These are phyloP conservation scores for Leucosporidium yakuticum DNA, from an alignment of 768 basidiomycete genomes.

Conservation along the genomic window DNA sequence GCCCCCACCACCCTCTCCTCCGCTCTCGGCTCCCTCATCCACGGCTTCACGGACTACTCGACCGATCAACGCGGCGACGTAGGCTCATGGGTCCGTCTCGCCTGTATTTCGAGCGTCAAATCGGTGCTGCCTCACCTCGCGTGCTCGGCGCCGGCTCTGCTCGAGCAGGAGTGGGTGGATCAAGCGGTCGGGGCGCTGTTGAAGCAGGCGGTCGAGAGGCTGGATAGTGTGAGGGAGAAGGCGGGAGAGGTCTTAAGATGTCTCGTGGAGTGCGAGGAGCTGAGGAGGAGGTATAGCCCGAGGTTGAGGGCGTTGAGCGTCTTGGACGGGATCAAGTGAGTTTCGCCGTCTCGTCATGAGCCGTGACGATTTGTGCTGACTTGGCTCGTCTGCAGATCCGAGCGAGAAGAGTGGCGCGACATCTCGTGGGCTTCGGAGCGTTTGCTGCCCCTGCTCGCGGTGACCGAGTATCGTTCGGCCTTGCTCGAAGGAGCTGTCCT, in stretches of 20 bases:
- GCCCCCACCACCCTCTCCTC: constrained; percentile 2
- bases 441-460: constrained; percentile 17
- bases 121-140: constrained; percentile 52
- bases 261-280: constrained; percentile 48
- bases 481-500: constrained; percentile 20
- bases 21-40: constrained; percentile 50
- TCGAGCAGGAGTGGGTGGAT: constrained; percentile 42
- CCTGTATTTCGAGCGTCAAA: constrained; percentile 63
- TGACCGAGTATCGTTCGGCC: constrained; percentile 15
- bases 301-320: constrained; percentile 41
- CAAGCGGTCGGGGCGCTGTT: constrained; percentile 60
- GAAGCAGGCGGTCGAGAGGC: constrained; percentile 82
- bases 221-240: constrained; percentile 81
- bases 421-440: constrained; percentile 17
- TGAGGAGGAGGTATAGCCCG: constrained; percentile 9
- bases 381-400: constrained; percentile 55
- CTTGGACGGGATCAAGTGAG: constrained; percentile 48
- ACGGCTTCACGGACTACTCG: constrained; percentile 82
- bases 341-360: neutral
- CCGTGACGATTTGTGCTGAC: constrained; percentile 42
- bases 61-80: constrained; percentile 93
- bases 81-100: constrained; percentile 87
- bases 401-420: constrained; percentile 10
- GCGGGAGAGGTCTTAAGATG: constrained; percentile 60
- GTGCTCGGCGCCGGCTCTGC: constrained; percentile 40